A percentile compares a stretch with the other conserved stretches of the same genome.
These are phyloP conservation scores for Lactarius trivialis DNA, from an alignment of 768 basidiomycete species.

Conservation along the genomic window DNA sequence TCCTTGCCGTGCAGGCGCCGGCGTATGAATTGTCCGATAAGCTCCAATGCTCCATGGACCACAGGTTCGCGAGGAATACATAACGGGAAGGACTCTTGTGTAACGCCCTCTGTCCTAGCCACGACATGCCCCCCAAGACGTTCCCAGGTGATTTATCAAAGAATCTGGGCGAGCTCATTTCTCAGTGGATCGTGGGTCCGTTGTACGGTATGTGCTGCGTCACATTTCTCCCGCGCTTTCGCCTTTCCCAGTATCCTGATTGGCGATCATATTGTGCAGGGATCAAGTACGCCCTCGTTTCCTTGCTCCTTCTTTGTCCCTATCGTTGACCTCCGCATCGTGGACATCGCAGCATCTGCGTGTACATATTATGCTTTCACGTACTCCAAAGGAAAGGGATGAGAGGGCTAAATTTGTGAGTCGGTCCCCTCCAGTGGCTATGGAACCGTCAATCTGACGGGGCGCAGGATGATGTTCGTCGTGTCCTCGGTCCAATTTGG, in stretches of 20 bases:
- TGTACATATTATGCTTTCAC: slow-evolving; percentile 5
- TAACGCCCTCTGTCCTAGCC: not conserved
- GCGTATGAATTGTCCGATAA: not conserved
- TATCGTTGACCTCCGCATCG: not conserved
- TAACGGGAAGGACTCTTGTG: not conserved
- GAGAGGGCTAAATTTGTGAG: slow-evolving; percentile 5
- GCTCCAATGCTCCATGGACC: not conserved
- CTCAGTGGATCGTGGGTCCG: slow-evolving; percentile 10
- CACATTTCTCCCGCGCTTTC: too few species aligned
- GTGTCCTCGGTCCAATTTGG: slow-evolving; percentile 9
- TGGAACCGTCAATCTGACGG: not conserved
- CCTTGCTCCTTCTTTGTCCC: too few species aligned
- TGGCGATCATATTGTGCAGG: too few species aligned
- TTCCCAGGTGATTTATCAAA: slow-evolving; percentile 9
- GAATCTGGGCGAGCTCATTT: not conserved
- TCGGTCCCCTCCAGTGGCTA: not conserved
- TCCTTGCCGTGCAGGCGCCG: not conserved
- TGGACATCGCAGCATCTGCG: slow-evolving; percentile 1
- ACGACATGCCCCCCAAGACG: slow-evolving; percentile 5
- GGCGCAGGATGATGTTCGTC: slow-evolving; percentile 3
- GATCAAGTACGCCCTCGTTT: slow-evolving; percentile 3
- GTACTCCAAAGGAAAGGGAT: slow-evolving; percentile 3
- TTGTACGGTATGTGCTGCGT: slow-evolving; percentile 11
- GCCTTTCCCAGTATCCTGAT: too few species aligned
- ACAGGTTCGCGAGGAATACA: not conserved